Base-by-base conservation (phyloP, 805 yeast species). In the Suhomyces sp. region DNA sequence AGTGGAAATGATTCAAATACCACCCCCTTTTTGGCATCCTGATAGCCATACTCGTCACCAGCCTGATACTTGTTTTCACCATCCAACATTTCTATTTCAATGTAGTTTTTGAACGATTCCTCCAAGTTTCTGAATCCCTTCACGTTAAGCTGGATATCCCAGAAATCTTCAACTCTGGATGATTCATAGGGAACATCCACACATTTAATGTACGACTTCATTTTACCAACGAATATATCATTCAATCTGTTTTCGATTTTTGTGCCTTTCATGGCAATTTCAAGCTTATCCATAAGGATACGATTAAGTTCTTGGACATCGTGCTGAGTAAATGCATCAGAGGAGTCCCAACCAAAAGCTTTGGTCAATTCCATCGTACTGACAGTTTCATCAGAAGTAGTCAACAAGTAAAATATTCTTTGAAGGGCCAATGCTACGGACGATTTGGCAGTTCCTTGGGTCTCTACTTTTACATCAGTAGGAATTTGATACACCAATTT, bases 61-160 rank as follows among this genome's bases (percentile, higher is more conserved):
- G 99, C 97, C 55, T 87, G 93, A 65, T 94, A 94, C 71, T 91
- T 94, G 68, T 94, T 94, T 64, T 94, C 99, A 31, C 98, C 99
- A 53, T 88, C 87, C 67, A 94, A 77, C 68, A 89, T 78, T 71
- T 94, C 99, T 29, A 86, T 85, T 59, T 90, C 96, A 51, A 92
- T 84, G 67, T 94, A 94, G 66, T 91, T 89, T 48, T 83, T 81
- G 69, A 94, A 94, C 0, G 97, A 86, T 50, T 85, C 86, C 51
- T 82, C 74, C 47, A 94, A 78, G 61, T 85, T 84, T 50, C 76
- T 78, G 76, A 91, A 79, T 35, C 91, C 87, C 65, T 90, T 90
- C 23, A 94, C 99, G 63, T 94, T 94, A 55, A 94, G 76, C 70
- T 94, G 99, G 56, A 94, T 88, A 74, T 94, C 99, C 99, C 99